Evolutionary conservation across 1,284 basidiomycete genomes (phyloP), one percentile per base, ranked within the genome.

Genomic region (Apiotrichum gamsii): DNA sequence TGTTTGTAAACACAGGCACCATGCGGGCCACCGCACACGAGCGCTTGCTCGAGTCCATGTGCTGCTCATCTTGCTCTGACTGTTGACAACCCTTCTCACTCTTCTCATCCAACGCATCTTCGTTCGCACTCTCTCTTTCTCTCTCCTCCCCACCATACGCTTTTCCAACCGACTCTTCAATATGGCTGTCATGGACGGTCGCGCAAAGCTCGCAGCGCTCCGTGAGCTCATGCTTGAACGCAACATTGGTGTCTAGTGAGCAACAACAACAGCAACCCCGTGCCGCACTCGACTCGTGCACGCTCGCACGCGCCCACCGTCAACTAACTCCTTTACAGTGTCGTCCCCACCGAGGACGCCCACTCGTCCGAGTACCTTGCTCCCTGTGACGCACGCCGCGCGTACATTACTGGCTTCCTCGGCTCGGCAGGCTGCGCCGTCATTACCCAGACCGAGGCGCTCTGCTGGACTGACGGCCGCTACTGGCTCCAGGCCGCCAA

Each of bases 401-500:
- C 81, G 0, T 95, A 81, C 73, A 87, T 96, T 53, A 90, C 89
- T 30, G 88, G 88, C 11, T 97, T 97, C 74, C 88, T 81, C 52
- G 94, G 93, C 30, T 94, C 90, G 18, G 90, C 93, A 51, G 93
- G 87, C 52, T 85, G 80, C 59, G 94, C 88, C 14, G 73, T 94
- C 39, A 76, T 96, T 18, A 90, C 89, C 0, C 69, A 75, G 40
- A 76, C 82, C 23, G 76, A 81, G 23, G 90, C 88, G 20, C 54
- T 58, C 23, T 69, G 64, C 45, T 71, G 70, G 69, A 95, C 91
- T 2, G 93, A 96, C 74, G 93, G 93, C 2, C 76, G 94, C 36
- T 98, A 97, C 71, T 95, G 87, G 65, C 74, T 95, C 13, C 94
- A 97, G 72, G 94, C 93, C 0, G 82, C 79, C 50, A 82, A 93